Evolutionary conservation across 805 yeast species (phyloP).

Genomic region (Lipomyces yamanashiensis): DNA sequence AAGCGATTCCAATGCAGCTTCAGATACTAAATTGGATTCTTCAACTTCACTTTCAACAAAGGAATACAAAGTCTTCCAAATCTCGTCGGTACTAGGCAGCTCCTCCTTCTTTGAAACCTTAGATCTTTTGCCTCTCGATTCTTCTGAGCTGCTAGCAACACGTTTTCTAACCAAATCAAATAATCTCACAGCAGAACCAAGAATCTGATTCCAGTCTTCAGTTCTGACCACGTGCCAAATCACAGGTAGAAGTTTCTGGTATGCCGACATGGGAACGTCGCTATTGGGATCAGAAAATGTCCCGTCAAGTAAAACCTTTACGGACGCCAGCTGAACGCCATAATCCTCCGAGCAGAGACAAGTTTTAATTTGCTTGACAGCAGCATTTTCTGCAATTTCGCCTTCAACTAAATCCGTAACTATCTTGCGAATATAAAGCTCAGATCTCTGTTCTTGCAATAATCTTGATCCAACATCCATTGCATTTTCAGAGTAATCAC

Average conservation of each 20-base stretch:
- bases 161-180: constrained; percentile 17
- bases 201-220: constrained; percentile 39
- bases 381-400: constrained; percentile 6
- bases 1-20: constrained; percentile 56
- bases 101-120: neutral
- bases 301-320: constrained; percentile 3
- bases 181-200: constrained; percentile 39
- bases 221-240: constrained; percentile 12
- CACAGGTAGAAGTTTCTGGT: neutral
- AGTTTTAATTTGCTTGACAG: constrained; percentile 1
- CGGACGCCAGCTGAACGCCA: constrained; percentile 1
- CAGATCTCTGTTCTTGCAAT: constrained; percentile 19
- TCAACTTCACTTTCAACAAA: constrained; percentile 46
- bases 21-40: constrained; percentile 51
- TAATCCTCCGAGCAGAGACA: constrained; percentile 14
- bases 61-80: constrained; percentile 43
- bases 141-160: neutral
- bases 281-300: neutral
- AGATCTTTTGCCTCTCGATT: neutral
- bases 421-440: neutral
- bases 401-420: constrained; percentile 1
- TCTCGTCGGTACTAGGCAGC: constrained; percentile 10
- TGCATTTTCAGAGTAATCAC: constrained; percentile 1
- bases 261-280: neutral
- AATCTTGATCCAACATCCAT: constrained; percentile 16